Evolutionary conservation across 2,329 filamentous ascomycete genomes (phyloP).

Genomic region (Nigrospora sphaerica): DNA sequence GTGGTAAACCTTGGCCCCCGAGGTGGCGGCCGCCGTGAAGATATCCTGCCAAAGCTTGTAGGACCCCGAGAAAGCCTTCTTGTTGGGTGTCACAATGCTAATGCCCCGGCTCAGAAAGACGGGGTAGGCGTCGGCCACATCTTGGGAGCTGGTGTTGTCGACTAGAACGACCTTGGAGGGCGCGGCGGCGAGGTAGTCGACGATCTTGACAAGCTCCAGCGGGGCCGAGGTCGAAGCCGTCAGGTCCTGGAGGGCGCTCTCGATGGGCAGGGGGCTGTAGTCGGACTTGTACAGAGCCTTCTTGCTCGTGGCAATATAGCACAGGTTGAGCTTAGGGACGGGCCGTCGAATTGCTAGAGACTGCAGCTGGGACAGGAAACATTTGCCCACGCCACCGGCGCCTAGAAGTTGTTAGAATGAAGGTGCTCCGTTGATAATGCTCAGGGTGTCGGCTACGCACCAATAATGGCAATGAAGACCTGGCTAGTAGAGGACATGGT

Average conservation of each 20-base stretch:
- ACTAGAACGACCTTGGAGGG: slow-evolving; percentile 77
- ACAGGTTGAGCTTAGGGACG: slow-evolving; percentile 64
- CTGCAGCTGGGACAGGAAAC: slow-evolving; percentile 79
- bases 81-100: slow-evolving; percentile 93
- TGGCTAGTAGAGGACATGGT: slow-evolving; percentile 37
- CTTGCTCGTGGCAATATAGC: slow-evolving; percentile 80
- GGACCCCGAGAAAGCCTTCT: slow-evolving; percentile 88
- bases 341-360: slow-evolving; percentile 58
- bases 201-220: slow-evolving; percentile 61
- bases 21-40: slow-evolving; percentile 62
- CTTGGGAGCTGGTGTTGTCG: slow-evolving; percentile 91
- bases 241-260: slow-evolving; percentile 55
- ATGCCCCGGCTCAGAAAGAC: slow-evolving; percentile 73
- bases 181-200: slow-evolving; percentile 69
- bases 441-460: slow-evolving; percentile 7
- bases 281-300: slow-evolving; percentile 71
- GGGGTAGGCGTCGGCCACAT: slow-evolving; percentile 78
- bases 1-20: slow-evolving; percentile 82
- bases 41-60: slow-evolving; percentile 83
- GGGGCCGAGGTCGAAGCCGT: slow-evolving; percentile 57
- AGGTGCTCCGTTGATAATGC: no score
- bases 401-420: slow-evolving; percentile 41
- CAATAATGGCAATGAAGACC: slow-evolving; percentile 45
- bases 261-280: slow-evolving; percentile 61
- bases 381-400: slow-evolving; percentile 86